phyloP scores from a whole-genome alignment of 2,329 filamentous ascomycete genomes.

The Thielaviopsis ethacetica region DNA sequence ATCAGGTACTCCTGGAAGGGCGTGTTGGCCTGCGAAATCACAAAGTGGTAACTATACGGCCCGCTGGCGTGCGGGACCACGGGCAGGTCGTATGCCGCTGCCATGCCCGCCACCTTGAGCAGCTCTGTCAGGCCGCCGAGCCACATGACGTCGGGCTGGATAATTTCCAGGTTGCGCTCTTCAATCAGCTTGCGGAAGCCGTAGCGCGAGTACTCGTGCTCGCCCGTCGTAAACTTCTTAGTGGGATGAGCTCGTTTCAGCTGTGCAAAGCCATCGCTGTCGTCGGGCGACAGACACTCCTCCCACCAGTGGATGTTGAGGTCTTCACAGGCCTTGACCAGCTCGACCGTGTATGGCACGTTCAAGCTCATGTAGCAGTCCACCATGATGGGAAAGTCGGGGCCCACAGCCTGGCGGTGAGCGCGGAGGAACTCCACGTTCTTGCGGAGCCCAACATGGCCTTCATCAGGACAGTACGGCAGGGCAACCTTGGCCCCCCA shows the following conservation, averaged over 20 bases:
- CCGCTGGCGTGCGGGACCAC: conserved; percentile 91
- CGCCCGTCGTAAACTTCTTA: conserved; percentile 86
- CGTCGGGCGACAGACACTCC: conserved; percentile 80
- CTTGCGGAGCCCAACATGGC: conserved; percentile 63
- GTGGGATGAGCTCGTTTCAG: conserved; percentile 83
- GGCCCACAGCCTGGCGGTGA: conserved; percentile 70
- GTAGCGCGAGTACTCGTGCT: conserved; percentile 89
- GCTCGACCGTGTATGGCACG: conserved; percentile 80
- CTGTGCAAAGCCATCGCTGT: conserved; percentile 77
- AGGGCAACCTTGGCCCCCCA: conserved; percentile 80
- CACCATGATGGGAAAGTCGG: conserved; percentile 84
- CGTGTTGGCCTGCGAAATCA: conserved; percentile 80
- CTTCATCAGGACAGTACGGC: conserved; percentile 80
- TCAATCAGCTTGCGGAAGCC: conserved; percentile 91
- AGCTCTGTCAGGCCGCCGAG: conserved; percentile 84
- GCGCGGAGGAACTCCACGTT: conserved; percentile 79
- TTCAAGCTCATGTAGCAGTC: conserved; percentile 97
- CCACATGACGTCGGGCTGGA: conserved; percentile 97
- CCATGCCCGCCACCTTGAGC: conserved; percentile 75
- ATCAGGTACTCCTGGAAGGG: conserved; percentile 94
- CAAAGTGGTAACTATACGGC: conserved; percentile 91
- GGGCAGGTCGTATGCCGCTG: conserved; percentile 82
- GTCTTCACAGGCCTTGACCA: conserved; percentile 68
- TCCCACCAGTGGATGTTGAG: conserved; percentile 96
- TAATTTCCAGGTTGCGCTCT: conserved; percentile 79